phyloP scores from a whole-genome alignment of 345 rosid species.

The Gossypium thurberi region DNA sequence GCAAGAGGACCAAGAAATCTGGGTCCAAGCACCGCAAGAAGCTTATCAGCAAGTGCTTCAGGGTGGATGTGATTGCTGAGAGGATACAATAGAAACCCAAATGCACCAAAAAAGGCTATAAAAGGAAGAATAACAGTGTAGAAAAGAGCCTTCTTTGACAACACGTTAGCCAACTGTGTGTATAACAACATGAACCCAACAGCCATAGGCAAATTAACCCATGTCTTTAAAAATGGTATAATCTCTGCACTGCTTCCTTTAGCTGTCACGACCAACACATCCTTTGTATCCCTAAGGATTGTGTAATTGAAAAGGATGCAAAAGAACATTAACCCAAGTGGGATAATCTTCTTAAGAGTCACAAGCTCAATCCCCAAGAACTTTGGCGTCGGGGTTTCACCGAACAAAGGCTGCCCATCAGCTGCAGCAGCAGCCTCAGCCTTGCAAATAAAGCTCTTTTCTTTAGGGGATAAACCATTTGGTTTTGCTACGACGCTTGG shows the following conservation, averaged over 20 bases:
- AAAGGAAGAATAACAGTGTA: conserved; percentile 83
- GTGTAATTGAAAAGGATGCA: conserved; percentile 93
- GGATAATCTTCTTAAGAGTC: conserved; percentile 78
- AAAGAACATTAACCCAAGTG: conserved; percentile 92
- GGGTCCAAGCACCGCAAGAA: conserved; percentile 72
- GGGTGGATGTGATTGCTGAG: conserved; percentile 84
- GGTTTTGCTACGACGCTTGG: conserved; percentile 41
- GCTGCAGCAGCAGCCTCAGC: conserved; percentile 71
- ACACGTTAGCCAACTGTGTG: conserved; percentile 63
- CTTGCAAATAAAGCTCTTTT: conserved; percentile 58
- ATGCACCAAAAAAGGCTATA: conserved; percentile 91
- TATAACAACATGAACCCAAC: conserved; percentile 90
- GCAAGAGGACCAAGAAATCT: conserved; percentile 97
- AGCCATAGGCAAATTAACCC: conserved; percentile 99
- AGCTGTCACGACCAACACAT: conserved; percentile 95
- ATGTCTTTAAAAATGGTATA: conserved; percentile 89
- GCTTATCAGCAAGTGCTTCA: conserved; percentile 73
- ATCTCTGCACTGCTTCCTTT: conserved; percentile 95
- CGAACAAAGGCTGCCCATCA: conserved; percentile 39
- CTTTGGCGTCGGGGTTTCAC: conserved; percentile 49
- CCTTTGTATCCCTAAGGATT: conserved; percentile 96
- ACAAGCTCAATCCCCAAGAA: conserved; percentile 59
- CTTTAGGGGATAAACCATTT: conserved; percentile 36
- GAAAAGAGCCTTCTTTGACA: conserved; percentile 84
- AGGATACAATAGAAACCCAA: conserved; percentile 86